Percentiles rank a stretch among this genome's conserved stretches.
phyloP scores from a whole-genome alignment of 345 rosid genomes.

The Trapa bicornis region DNA sequence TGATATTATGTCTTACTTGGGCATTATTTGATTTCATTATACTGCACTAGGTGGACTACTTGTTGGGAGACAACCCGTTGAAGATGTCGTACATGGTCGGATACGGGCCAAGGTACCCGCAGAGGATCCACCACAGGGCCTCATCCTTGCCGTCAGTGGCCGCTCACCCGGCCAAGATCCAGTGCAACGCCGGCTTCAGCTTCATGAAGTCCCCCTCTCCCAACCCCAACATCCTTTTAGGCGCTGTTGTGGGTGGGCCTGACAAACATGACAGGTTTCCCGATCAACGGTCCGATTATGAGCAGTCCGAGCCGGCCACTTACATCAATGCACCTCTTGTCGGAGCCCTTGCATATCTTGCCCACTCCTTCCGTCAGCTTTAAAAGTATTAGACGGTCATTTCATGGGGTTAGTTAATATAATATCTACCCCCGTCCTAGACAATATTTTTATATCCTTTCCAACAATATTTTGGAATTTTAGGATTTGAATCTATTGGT shows the following conservation, averaged over 20 bases:
- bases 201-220: constrained; percentile 55
- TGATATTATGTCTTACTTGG: too few species aligned
- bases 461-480: too few species aligned
- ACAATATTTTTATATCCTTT: too few species aligned
- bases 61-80: constrained; percentile 81
- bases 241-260: constrained; percentile 91
- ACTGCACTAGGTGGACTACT: constrained; percentile 47
- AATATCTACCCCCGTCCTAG: too few species aligned
- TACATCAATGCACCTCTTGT: constrained; percentile 94
- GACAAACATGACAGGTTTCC: constrained; percentile 60
- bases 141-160: constrained; percentile 70
- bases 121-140: constrained; percentile 87
- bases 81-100: constrained; percentile 96
- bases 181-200: constrained; percentile 59
- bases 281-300: constrained; percentile 62
- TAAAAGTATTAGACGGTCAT: constrained; percentile 1
- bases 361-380: constrained; percentile 80
- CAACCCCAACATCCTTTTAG: constrained; percentile 74
- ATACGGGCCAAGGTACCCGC: constrained; percentile 69
- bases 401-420: too few species aligned
- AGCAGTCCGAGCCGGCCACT: constrained; percentile 91
- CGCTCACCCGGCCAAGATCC: constrained; percentile 54
- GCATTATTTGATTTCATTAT: too few species aligned
- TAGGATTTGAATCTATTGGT: too few species aligned
- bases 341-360: constrained; percentile 76